These are phyloP conservation scores for Angomonas desouzai DNA, from an alignment of 208 protist genomes.

Conservation along the genomic window DNA sequence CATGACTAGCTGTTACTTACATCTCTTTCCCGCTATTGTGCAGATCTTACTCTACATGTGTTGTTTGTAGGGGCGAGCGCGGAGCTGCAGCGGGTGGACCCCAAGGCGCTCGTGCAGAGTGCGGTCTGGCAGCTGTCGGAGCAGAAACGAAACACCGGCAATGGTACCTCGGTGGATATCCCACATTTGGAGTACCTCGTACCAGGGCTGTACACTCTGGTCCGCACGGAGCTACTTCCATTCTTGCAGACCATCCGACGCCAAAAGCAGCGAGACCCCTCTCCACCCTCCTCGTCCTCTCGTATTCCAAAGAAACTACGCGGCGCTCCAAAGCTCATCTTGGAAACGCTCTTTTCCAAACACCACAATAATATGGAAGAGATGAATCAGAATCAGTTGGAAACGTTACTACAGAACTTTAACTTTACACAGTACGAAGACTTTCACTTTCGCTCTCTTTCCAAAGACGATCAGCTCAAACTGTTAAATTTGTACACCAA, in stretches of 20 bases:
- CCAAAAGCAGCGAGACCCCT: not conserved
- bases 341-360: not conserved
- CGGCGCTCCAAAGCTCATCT: not conserved
- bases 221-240: not conserved
- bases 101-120: constrained; percentile 17
- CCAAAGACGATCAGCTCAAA: not conserved
- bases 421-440: constrained; percentile 8
- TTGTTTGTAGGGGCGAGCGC: constrained; percentile 38
- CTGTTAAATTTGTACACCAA: constrained; percentile 11
- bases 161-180: not conserved
- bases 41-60: constrained; percentile 56
- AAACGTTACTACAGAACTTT: not conserved
- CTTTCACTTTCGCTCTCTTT: not conserved
- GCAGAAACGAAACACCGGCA: not conserved
- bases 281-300: not conserved
- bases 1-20: constrained; percentile 69
- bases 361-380: not conserved
- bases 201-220: not conserved
- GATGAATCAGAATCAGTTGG: not conserved
- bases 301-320: not conserved
- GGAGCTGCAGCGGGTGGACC: constrained; percentile 37
- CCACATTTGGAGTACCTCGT: not conserved
- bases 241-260: not conserved
- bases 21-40: constrained; percentile 46
- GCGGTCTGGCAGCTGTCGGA: constrained; percentile 2